Evolutionary conservation across 78 protist species (phyloP), one percentile per base, ranked within the genome.

Genomic region (Pelomyxa schiedti): DNA sequence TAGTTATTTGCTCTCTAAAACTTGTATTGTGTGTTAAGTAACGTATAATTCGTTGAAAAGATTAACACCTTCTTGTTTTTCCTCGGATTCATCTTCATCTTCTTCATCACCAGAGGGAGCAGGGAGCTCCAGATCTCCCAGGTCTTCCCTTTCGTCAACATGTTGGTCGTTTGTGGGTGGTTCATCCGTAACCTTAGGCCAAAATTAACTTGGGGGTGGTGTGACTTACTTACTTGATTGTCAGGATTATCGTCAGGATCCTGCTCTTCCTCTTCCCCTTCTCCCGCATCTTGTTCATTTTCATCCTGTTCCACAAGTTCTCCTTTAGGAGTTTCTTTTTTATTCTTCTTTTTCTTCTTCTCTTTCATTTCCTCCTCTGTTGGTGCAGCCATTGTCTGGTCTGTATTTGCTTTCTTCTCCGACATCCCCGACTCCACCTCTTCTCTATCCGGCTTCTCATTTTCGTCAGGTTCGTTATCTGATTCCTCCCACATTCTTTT

Each of bases 401-500:
- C 81, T n/a, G n/a, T n/a, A n/a, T n/a, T n/a, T n/a, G n/a, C n/a
- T n/a, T n/a, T n/a, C n/a, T n/a, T n/a, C n/a, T n/a, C n/a, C n/a
- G n/a, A n/a, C n/a, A n/a, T n/a, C n/a, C n/a, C n/a, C n/a, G n/a
- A n/a, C n/a, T n/a, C n/a, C n/a, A 79, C 83, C 35, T 89, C 87
- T 1, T 72, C 87, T 58, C 42, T 1, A 29, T 78, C 86, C 42
- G 83, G 81, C 47, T 79, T 70, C 3, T 76, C 78, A 0, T 68
- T 58, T 22, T 83, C 92, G 30, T 91, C 94, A 89, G 86, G 84
- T 37, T 83, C 85, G 36, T 80, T 69, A 74, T 86, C 88, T 24
- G 66, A 74, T 35, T 78, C 79, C 26, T 66, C 72, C n/a, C n/a
- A n/a, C n/a, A n/a, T n/a, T n/a, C n/a, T n/a, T n/a, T n/a, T n/a